Evolutionary conservation across 2,329 filamentous ascomycete species (phyloP), one percentile per base, ranked within the genome.

Genomic region (Fusarium kyushuense): DNA sequence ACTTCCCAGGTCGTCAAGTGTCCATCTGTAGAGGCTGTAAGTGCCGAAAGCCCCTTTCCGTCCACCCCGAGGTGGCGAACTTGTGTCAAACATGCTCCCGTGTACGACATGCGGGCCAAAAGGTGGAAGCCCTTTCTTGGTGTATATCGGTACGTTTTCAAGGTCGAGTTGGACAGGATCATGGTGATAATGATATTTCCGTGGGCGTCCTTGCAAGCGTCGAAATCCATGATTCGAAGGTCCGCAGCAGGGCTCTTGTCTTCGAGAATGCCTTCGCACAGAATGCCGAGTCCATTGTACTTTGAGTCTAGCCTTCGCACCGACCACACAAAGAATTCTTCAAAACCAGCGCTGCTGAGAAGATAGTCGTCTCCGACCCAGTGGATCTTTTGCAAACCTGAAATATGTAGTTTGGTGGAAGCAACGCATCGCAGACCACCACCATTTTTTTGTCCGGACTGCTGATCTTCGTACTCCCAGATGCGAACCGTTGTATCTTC

Each of bases 321-420:
- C 40, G 87, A 85, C 95, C 96, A 99, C 13, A 94, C 86, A 72
- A 90, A 95, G 67, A 98, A 91, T 78, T 99, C 95, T 76, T 97
- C 95, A 63, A 89, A 90, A 0, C 94, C 96, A 8, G 88, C 93
- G 72, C 93, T 94, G 68, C 92, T 97, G 76, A 98, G 92, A 4
- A 99, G 86, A 71, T 90, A 91, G 2, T 82, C 77, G 3, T 90
- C 87, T 46, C 87, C 84, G 3, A 91, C 88, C 92, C 93, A 98
- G 62, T 86, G 86, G 1, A 97, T 81, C 64, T 90, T 86, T 76
- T 97, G 95, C 10, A 98, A 87, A 1, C 95, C 96, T 0, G 93
- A 90, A 3, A 89, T 90, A 75, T 99, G 96, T 55, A 87, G 88
- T 68, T 93, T 90, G 21, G 97, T 78, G 0, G 90, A 88, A 12